A percentile compares a stretch with the other conserved stretches of the same genome.
Conservation (phyloP, 352 stramenopile genomes). For the Globisporangium sylvaticum region DNA sequence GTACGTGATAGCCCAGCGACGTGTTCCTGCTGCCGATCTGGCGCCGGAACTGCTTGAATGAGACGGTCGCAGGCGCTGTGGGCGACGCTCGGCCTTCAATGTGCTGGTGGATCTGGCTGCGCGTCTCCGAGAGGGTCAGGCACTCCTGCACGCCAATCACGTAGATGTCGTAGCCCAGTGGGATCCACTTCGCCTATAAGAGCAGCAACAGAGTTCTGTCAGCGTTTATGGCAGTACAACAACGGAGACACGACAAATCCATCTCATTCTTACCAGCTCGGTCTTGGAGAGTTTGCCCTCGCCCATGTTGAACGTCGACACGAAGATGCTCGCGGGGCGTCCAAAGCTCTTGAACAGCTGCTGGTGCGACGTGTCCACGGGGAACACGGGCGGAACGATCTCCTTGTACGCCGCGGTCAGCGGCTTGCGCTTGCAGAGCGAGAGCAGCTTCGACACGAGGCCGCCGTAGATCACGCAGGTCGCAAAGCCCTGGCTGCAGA, state of each 20-base stretch:
- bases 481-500: constrained; percentile 58
- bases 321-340: constrained; percentile 61
- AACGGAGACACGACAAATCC: neutral
- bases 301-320: constrained; percentile 85
- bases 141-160: constrained; percentile 91
- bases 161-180: constrained; percentile 82
- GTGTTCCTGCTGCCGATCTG: constrained; percentile 83
- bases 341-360: constrained; percentile 32
- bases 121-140: constrained; percentile 65
- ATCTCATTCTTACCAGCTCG: constrained; percentile 23
- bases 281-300: constrained; percentile 55
- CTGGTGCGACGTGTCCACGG: constrained; percentile 15
- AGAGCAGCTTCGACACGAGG: constrained; percentile 35
- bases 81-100: constrained; percentile 42
- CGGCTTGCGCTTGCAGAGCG: constrained; percentile 23
- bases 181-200: constrained; percentile 76
- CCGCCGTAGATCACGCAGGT: constrained; percentile 67
- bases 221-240: neutral
- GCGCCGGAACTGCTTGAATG: constrained; percentile 58
- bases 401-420: constrained; percentile 28
- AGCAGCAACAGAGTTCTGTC: neutral
- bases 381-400: constrained; percentile 30
- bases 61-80: constrained; percentile 20
- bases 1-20: constrained; percentile 75
- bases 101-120: constrained; percentile 52